These are phyloP conservation scores for Fusarium anguioides DNA, from an alignment of 2,329 filamentous ascomycete species.

Conservation along the genomic window DNA sequence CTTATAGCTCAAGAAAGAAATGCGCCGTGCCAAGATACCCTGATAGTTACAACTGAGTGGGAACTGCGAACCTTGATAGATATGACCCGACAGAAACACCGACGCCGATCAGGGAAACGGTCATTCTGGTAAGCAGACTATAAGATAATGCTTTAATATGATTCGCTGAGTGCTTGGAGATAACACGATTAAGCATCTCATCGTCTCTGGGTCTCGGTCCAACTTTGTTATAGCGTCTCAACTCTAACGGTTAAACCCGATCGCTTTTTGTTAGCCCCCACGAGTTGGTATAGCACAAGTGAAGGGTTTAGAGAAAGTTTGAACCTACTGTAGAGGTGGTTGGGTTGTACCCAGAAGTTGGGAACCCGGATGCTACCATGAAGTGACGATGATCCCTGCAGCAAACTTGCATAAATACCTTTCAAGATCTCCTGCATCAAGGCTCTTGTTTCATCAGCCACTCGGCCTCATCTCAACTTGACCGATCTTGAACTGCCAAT, in stretches of 20 bases:
- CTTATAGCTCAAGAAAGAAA: neutral
- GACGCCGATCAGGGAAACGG: neutral
- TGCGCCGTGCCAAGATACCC: conserved; percentile 30
- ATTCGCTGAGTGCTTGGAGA: conserved; percentile 21
- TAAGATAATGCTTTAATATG: fast-evolving
- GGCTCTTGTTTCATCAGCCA: conserved; percentile 26
- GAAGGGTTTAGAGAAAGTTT: too few species aligned
- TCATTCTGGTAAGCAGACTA: neutral
- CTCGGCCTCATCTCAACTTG: conserved; percentile 22
- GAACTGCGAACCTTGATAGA: conserved; percentile 43
- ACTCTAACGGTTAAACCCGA: neutral
- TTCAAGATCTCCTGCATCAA: conserved; percentile 9
- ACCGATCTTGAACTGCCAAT: conserved; percentile 1
- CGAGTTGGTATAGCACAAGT: neutral
- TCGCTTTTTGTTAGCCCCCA: conserved; percentile 15
- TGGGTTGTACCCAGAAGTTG: neutral
- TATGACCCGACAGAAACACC: conserved; percentile 7
- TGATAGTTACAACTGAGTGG: conserved; percentile 40
- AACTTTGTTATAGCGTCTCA: neutral
- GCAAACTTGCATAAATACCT: conserved; percentile 37
- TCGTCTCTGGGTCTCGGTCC: neutral
- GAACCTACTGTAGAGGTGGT: neutral
- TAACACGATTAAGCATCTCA: conserved; percentile 8
- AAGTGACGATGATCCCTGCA: neutral
- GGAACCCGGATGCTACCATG: conserved; percentile 2